Percentiles rank a stretch among this genome's conserved stretches.
Conservation (phyloP, 768 basidiomycete species). For the Collybiopsis confluens region DNA sequence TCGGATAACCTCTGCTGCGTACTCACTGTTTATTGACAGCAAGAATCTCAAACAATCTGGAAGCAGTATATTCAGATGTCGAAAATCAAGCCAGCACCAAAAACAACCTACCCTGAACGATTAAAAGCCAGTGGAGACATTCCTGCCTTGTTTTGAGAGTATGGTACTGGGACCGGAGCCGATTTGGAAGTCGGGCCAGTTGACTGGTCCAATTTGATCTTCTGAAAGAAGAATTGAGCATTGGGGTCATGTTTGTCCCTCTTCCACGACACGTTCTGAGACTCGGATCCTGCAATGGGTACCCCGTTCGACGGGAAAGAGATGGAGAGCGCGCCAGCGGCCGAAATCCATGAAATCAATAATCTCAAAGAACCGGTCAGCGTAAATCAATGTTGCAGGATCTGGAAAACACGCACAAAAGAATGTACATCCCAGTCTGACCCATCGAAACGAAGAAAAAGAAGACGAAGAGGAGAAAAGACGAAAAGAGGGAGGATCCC, state of each 20-base stretch:
- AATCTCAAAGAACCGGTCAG: background rate
- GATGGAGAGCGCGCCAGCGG: background rate
- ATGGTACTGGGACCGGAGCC: background rate
- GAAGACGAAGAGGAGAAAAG: background rate
- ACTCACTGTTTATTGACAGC: background rate
- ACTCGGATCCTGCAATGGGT: background rate
- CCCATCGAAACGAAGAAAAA: background rate
- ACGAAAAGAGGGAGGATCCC: background rate
- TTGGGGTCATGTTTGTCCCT: background rate
- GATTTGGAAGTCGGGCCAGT: background rate
- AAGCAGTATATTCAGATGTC: background rate
- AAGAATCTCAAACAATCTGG: constrained; percentile 1
- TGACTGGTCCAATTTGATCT: constrained; percentile 1
- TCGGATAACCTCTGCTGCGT: no score
- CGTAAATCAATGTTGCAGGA: background rate
- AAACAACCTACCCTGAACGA: background rate
- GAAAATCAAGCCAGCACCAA: background rate
- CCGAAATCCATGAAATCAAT: background rate
- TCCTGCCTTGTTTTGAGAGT: background rate
- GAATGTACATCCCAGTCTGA: constrained; percentile 2
- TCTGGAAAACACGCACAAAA: background rate
- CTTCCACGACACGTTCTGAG: background rate
- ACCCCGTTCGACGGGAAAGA: constrained; percentile 1
- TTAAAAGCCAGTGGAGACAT: background rate
- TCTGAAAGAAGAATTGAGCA: constrained; percentile 1